Evolutionary conservation across 1,284 basidiomycete genomes (phyloP).

Genomic region (Sanghuangporus sanghuang): DNA sequence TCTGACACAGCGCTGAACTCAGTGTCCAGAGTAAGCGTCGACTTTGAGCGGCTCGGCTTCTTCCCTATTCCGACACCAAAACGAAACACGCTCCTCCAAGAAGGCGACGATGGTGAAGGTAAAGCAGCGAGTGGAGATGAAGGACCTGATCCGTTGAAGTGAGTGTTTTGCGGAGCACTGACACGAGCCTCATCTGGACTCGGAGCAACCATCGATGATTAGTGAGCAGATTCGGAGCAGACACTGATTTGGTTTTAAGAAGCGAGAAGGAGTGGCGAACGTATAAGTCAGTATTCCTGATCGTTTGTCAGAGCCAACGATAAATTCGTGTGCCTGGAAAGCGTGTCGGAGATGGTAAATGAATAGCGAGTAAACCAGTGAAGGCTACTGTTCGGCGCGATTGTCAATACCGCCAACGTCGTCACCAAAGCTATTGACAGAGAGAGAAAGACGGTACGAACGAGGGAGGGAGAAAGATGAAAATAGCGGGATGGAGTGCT

Average conservation of each 20-base stretch:
- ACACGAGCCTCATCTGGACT: slow-evolving; percentile 1
- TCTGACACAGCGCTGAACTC: slow-evolving; percentile 7
- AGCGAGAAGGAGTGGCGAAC: slow-evolving; percentile 1
- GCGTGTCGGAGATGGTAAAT: background rate
- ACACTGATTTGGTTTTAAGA: background rate
- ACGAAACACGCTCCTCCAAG: slow-evolving; percentile 18
- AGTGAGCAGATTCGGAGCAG: background rate
- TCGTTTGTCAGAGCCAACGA: background rate
- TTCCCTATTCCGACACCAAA: slow-evolving; percentile 6
- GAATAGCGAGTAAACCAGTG: slow-evolving; percentile 4
- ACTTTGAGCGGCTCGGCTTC: slow-evolving; percentile 17
- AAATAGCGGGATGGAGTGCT: background rate
- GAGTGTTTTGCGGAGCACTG: background rate
- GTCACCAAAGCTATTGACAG: background rate
- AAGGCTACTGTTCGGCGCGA: background rate
- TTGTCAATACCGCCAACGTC: background rate
- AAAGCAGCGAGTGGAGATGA: slow-evolving; percentile 9
- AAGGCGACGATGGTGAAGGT: slow-evolving; percentile 18
- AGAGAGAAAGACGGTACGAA: background rate
- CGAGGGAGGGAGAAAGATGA: background rate
- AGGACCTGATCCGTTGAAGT: slow-evolving; percentile 10
- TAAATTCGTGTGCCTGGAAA: background rate
- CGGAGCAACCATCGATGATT: background rate
- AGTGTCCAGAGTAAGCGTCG: slow-evolving; percentile 17
- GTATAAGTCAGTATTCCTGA: background rate